Evolutionary conservation across 768 basidiomycete species (phyloP).

Genomic region (Boletus pseudo-olivaceus): DNA sequence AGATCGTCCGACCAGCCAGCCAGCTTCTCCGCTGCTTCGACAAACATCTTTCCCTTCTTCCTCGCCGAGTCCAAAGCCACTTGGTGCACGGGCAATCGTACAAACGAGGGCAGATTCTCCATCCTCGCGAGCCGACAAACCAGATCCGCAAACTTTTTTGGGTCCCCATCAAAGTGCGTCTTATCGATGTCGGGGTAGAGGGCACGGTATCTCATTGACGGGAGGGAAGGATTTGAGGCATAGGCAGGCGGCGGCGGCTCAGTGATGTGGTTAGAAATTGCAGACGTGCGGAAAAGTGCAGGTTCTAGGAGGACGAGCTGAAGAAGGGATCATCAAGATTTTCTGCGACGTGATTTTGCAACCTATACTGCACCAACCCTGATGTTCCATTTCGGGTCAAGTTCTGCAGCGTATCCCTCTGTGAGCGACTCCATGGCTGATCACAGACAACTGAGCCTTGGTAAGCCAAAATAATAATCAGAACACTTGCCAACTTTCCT

Average conservation of each 20-base stretch:
- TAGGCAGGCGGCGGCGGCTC: constrained; percentile 18
- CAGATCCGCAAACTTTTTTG: constrained; percentile 20
- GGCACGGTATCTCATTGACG: constrained; percentile 21
- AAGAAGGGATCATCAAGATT: neutral
- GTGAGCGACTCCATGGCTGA: constrained; percentile 34
- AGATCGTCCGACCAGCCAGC: constrained; percentile 25
- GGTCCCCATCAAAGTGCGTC: constrained; percentile 24
- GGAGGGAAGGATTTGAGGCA: constrained; percentile 25
- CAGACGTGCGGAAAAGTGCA: constrained; percentile 24
- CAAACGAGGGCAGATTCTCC: constrained; percentile 15
- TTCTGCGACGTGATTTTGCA: neutral
- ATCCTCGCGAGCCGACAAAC: constrained; percentile 16
- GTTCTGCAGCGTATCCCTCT: constrained; percentile 29
- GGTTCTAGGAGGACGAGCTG: constrained; percentile 24
- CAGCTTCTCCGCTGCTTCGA: constrained; percentile 21
- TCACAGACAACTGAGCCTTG: neutral
- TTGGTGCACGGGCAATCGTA: constrained; percentile 23
- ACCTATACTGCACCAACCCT: constrained; percentile 19
- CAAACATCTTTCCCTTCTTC: constrained; percentile 17
- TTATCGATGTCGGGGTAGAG: constrained; percentile 15
- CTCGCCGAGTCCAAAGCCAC: constrained; percentile 20
- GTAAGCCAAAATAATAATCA: neutral
- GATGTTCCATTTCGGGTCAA: constrained; percentile 37
- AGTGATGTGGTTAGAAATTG: constrained; percentile 1
- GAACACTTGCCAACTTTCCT: constrained; percentile 21